Evolutionary conservation across 2,329 filamentous ascomycete species (phyloP).

Genomic region (Fusarium sp.): DNA sequence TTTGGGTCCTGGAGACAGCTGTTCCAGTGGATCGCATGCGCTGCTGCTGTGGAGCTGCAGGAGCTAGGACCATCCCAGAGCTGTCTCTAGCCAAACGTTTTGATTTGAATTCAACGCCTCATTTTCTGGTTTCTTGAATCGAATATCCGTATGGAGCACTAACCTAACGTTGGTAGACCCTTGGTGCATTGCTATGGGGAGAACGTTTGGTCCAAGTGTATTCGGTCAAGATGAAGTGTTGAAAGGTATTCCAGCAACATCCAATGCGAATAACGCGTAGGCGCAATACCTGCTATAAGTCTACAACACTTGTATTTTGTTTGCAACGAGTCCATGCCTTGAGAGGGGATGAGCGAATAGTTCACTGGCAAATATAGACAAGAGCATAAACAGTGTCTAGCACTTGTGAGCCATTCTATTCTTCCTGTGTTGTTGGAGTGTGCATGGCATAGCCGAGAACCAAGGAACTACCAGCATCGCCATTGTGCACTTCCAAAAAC

Average conservation of each 20-base stretch:
- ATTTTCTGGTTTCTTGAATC: conserved; percentile 19
- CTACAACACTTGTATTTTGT: background rate
- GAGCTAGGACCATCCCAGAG: conserved; percentile 18
- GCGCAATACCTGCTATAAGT: background rate
- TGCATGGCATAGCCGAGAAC: too few species aligned
- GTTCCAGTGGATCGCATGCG: conserved; percentile 23
- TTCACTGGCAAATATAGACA: too few species aligned
- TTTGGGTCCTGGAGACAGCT: conserved; percentile 24
- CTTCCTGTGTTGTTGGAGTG: background rate
- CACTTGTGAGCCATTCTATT: background rate
- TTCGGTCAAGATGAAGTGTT: too few species aligned
- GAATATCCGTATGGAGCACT: background rate
- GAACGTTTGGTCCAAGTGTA: background rate
- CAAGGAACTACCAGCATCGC: too few species aligned
- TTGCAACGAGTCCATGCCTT: background rate
- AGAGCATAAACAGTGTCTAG: too few species aligned
- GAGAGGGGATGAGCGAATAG: too few species aligned
- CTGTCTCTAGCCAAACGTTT: conserved; percentile 20
- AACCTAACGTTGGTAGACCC: background rate
- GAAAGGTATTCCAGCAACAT: background rate
- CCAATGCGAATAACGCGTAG: background rate
- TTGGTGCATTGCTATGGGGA: background rate
- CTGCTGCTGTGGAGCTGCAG: conserved; percentile 15
- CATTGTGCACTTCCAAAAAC: too few species aligned
- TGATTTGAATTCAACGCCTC: conserved; percentile 9